Percentiles rank a stretch among this genome's conserved stretches.
Evolutionary conservation across 176 grass and related monocot species (phyloP).

Genomic region (Ensete ventricosum): DNA sequence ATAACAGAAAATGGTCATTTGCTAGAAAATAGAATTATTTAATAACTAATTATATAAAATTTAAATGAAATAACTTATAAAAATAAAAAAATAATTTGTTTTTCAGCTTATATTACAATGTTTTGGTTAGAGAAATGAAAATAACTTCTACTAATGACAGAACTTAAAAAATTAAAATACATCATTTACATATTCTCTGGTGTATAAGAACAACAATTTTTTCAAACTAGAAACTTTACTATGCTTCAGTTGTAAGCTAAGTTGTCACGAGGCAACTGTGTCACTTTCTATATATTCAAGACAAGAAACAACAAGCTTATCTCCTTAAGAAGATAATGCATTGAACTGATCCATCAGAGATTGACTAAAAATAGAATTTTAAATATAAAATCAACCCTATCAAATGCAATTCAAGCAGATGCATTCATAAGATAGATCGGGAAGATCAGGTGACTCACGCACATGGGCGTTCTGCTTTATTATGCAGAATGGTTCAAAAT

Average conservation of each 20-base stretch:
- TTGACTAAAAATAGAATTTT: background rate
- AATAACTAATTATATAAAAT: too few species aligned
- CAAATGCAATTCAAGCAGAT: background rate
- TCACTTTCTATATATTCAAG: background rate
- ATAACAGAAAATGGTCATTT: too few species aligned
- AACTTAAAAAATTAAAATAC: background rate
- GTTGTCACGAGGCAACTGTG: background rate
- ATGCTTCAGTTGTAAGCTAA: background rate
- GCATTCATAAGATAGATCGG: background rate
- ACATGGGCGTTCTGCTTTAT: background rate
- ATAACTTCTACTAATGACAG: background rate
- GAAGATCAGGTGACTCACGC: too few species aligned
- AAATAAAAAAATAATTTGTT: background rate
- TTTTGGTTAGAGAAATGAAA: background rate
- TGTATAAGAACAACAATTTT: background rate
- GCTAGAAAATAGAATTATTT: too few species aligned
- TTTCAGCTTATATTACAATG: background rate
- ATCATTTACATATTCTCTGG: background rate
- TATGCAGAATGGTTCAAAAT: background rate
- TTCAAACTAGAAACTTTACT: background rate
- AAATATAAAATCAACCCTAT: background rate
- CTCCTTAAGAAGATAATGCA: background rate
- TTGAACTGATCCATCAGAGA: background rate
- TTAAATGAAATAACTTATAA: background rate
- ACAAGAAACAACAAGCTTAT: background rate